Percentiles rank a stretch among this genome's conserved stretches.
Conservation (phyloP, 495 filamentous ascomycete genomes). For the Parathielavia hyrcaniae region DNA sequence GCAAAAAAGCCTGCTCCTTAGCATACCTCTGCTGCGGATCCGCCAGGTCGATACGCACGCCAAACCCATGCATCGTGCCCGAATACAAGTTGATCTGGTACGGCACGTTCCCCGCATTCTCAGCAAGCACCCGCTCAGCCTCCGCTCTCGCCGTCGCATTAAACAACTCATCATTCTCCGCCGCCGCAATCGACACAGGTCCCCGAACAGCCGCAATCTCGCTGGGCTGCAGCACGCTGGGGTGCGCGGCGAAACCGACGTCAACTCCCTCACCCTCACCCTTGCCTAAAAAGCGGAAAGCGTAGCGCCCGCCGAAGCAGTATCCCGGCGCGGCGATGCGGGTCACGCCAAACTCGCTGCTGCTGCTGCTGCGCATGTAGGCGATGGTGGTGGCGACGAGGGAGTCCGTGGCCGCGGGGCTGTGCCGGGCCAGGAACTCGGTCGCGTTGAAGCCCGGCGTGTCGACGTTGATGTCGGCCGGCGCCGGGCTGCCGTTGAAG, state of each 20-base stretch:
- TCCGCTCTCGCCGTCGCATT: slow-evolving; percentile 53
- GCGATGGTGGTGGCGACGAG: slow-evolving; percentile 56
- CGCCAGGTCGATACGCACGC: slow-evolving; percentile 54
- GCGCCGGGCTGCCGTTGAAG: slow-evolving; percentile 55
- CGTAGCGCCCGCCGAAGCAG: slow-evolving; percentile 50
- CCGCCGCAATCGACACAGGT: slow-evolving; percentile 63
- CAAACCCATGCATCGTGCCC: slow-evolving; percentile 64
- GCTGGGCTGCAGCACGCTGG: slow-evolving; percentile 55
- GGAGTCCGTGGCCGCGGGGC: slow-evolving; percentile 52
- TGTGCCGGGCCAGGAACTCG: slow-evolving; percentile 51
- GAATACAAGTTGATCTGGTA: slow-evolving; percentile 65
- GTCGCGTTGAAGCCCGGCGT: slow-evolving; percentile 49
- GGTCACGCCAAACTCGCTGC: slow-evolving; percentile 54
- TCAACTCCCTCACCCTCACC: slow-evolving; percentile 39
- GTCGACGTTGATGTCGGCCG: slow-evolving; percentile 44
- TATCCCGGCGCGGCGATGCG: slow-evolving; percentile 61
- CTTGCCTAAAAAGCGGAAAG: slow-evolving; percentile 38
- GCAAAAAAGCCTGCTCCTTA: slow-evolving; percentile 71
- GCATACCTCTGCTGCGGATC: slow-evolving; percentile 57
- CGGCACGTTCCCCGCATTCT: slow-evolving; percentile 19
- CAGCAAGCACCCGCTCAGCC: slow-evolving; percentile 38
- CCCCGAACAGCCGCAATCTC: slow-evolving; percentile 58
- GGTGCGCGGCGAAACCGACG: slow-evolving; percentile 64
- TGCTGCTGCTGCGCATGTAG: slow-evolving; percentile 50
- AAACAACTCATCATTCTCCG: slow-evolving; percentile 62